Evolutionary conservation across 2,329 filamentous ascomycete genomes (phyloP).

Genomic region (Claviceps spartinae): DNA sequence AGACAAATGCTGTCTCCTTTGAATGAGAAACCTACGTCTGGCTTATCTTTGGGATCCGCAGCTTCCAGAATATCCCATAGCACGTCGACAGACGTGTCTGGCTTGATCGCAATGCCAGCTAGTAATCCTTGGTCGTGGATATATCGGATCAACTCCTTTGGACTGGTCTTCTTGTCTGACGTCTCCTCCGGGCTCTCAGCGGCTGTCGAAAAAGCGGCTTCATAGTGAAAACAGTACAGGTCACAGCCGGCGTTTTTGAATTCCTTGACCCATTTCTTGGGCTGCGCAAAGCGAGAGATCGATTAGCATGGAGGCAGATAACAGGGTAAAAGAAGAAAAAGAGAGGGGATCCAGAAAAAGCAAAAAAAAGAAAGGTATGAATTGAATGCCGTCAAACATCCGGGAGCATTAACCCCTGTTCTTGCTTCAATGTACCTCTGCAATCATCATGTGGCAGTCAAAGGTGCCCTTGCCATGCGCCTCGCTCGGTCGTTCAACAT

Average conservation of each 20-base stretch:
- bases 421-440: conserved; percentile 51
- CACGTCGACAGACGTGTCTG: conserved; percentile 78
- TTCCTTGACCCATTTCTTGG: conserved; percentile 94
- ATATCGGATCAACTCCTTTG: conserved; percentile 73
- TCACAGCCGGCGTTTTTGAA: conserved; percentile 92
- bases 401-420: neutral
- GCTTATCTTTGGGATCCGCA: conserved; percentile 57
- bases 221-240: conserved; percentile 99
- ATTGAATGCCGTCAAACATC: too few species aligned
- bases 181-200: conserved; percentile 63
- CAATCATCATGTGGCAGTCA: conserved; percentile 99
- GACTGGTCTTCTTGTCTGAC: conserved; percentile 61
- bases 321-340: neutral
- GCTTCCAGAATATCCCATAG: conserved; percentile 80
- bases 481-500: conserved; percentile 62
- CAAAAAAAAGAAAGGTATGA: too few species aligned
- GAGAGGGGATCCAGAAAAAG: neutral
- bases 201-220: conserved; percentile 80
- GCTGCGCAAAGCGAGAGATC: conserved; percentile 38
- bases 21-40: conserved; percentile 55
- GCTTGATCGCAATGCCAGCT: conserved; percentile 92
- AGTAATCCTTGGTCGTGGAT: conserved; percentile 82
- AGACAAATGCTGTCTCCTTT: neutral
- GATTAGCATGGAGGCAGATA: neutral
- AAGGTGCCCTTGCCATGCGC: conserved; percentile 77